Percentiles rank a stretch among this genome's conserved stretches.
phyloP scores from a whole-genome alignment of 108 stramenopile genomes.

The Tribonema minus region DNA sequence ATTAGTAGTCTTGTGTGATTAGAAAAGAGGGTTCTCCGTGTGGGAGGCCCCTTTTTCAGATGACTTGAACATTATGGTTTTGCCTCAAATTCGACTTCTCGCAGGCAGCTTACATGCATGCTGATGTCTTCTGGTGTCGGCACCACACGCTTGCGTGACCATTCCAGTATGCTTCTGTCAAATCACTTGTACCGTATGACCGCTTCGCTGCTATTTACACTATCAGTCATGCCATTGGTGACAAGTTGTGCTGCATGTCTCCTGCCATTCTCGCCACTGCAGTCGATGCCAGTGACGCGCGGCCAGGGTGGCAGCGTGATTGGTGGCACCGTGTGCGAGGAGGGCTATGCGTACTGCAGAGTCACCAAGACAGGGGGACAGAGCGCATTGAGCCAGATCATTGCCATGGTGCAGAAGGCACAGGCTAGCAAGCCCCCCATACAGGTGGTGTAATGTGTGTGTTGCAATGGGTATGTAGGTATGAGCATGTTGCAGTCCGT shows the following conservation, averaged over 20 bases:
- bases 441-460: background rate
- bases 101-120: background rate
- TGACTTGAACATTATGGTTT: too few species aligned
- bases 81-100: too few species aligned
- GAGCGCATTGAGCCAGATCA: background rate
- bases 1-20: too few species aligned
- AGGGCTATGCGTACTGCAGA: background rate
- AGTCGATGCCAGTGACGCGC: conserved; percentile 45
- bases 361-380: background rate
- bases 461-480: background rate
- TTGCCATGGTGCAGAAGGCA: background rate
- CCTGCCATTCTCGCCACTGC: background rate
- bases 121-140: background rate
- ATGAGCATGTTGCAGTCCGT: background rate
- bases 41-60: too few species aligned
- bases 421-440: background rate
- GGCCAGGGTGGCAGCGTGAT: conserved; percentile 29
- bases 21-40: too few species aligned
- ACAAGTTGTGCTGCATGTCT: background rate
- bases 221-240: background rate
- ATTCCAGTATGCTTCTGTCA: background rate
- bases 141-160: background rate
- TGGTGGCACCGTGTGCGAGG: conserved; percentile 38
- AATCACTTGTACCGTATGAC: too few species aligned
- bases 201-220: background rate